Base-by-base conservation (phyloP, 257 asterid genomes). In the Lycium ferocissimum region DNA sequence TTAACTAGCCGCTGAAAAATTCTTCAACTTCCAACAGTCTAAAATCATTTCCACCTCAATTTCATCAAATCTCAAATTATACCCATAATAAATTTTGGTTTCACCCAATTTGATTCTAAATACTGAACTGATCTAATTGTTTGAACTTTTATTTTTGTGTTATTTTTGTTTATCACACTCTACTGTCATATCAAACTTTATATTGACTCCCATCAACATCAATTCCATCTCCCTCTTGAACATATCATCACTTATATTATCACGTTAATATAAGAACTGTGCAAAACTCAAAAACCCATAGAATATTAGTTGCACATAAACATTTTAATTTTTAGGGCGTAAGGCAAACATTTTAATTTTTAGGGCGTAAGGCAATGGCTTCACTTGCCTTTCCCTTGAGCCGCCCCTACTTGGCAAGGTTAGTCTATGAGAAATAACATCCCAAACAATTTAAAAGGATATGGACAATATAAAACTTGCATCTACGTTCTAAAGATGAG, bases 11-110 rank as follows among this genome's bases (percentile, higher is more conserved):
- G 49, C 61, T 11, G 12, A 47, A 2, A 35, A 47, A 6, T 49
- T 75, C 37, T 49, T 75, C 61, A 47, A 73, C 61, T 73, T 47
- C 18, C 40, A 47, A 75, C 61, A 75, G 20, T 75, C 43, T 47
- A 75, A 5, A 75, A 75, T 75, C 81, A 73, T 73, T 75, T 54
- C 61, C 38, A 20, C 61, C 61, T 75, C 40, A 20, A 75, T 20
- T 73, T 45, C 80, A 66, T 45, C 59, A 73, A 73, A 49, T 20
- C 59, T 45, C 58, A 45, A 45, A 47, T 73, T 47, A 47, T 17
- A 26, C 33, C 51, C 40, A 0, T 20, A 73, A 73, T 37, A 73
- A 73, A 73, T 47, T 72, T 51, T 71, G 59, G n/a, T 6, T 47
- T 47, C 81, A 20, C 37, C 81, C 70, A 26, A 35, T 12, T 33